Evolutionary conservation across 1,284 basidiomycete genomes (phyloP).

Genomic region (Trametes sp.): DNA sequence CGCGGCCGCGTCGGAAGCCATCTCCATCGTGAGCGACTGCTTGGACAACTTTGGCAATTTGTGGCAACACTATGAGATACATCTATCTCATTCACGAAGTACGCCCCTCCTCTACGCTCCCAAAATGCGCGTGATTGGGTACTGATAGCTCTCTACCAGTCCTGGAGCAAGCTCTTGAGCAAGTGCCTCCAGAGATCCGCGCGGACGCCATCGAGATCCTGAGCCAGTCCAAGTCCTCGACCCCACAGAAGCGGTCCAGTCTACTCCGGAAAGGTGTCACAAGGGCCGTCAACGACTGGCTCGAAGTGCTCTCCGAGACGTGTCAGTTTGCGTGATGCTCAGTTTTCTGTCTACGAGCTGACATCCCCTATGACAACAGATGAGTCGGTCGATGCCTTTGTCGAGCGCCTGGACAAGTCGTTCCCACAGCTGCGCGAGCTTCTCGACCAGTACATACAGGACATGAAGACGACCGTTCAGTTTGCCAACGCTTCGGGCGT

Average conservation of each 20-base stretch:
- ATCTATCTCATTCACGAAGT: constrained; percentile 79
- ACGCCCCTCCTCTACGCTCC: constrained; percentile 40
- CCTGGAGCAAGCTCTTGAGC: constrained; percentile 64
- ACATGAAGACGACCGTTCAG: constrained; percentile 72
- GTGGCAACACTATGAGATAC: constrained; percentile 69
- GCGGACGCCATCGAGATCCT: constrained; percentile 66
- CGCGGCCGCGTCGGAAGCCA: constrained; percentile 74
- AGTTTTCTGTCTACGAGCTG: background rate
- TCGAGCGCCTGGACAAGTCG: constrained; percentile 66
- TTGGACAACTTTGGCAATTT: constrained; percentile 76
- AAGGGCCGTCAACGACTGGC: constrained; percentile 68
- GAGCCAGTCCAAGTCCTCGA: constrained; percentile 65
- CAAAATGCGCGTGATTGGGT: too few species aligned
- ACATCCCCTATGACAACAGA: constrained; percentile 46
- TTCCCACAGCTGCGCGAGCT: constrained; percentile 58
- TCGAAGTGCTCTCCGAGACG: constrained; percentile 70
- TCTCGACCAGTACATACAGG: constrained; percentile 59
- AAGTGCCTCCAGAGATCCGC: constrained; percentile 63
- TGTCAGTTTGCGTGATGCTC: constrained; percentile 48
- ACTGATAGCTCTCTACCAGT: constrained; percentile 50
- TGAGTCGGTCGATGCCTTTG: constrained; percentile 64
- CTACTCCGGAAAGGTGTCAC: constrained; percentile 72
- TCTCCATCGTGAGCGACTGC: constrained; percentile 70
- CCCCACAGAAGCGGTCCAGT: constrained; percentile 71
- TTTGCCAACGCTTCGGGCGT: constrained; percentile 72